phyloP scores from a whole-genome alignment of 768 basidiomycete species.

The Naganishia vaughanmartiniae region DNA sequence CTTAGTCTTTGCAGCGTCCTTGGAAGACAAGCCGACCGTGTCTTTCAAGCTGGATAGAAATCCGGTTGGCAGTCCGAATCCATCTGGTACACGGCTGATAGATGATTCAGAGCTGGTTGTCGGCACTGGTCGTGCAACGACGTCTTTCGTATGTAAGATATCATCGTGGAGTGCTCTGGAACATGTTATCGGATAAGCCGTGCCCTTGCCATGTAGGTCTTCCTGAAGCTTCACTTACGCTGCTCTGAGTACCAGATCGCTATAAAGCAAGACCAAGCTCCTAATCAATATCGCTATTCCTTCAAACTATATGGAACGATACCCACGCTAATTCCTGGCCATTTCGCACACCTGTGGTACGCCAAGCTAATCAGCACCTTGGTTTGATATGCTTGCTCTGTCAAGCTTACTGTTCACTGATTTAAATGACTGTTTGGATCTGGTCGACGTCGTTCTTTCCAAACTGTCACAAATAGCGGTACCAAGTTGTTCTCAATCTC shows the following conservation, averaged over 20 bases:
- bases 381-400: neutral
- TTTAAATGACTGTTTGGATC: conserved; percentile 14
- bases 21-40: conserved; percentile 23
- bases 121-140: conserved; percentile 4
- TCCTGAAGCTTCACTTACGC: neutral
- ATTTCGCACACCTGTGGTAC: neutral
- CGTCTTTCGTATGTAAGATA: conserved; percentile 13
- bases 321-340: conserved; percentile 16
- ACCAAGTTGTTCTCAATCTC: neutral
- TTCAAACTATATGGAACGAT: neutral
- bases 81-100: conserved; percentile 1
- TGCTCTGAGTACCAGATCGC: conserved; percentile 18
- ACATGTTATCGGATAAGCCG: neutral
- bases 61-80: conserved; percentile 12
- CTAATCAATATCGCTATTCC: neutral
- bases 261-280: neutral
- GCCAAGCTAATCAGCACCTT: neutral
- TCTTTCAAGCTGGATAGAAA: conserved; percentile 27
- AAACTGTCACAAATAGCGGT: neutral
- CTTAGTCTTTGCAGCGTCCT: conserved; percentile 53
- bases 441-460: conserved; percentile 15
- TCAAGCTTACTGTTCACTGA: conserved; percentile 10
- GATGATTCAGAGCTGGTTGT: neutral
- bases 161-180: conserved; percentile 18
- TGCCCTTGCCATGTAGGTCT: neutral